Conservation (phyloP, 441 rosid species). For the Omphalea diandra region DNA sequence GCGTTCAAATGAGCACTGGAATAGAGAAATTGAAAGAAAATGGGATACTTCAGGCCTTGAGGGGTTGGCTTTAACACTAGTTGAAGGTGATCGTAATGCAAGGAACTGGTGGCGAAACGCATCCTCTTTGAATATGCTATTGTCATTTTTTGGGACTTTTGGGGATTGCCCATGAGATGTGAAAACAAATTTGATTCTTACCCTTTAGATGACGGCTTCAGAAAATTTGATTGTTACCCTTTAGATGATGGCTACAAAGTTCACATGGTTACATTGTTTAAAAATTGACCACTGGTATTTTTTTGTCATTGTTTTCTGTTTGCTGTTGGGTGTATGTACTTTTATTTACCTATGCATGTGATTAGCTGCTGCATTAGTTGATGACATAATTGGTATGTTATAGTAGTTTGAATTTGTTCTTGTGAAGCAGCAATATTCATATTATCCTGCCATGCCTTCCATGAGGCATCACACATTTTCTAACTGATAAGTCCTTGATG, state of each 20-base stretch:
- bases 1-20: conserved; percentile 76
- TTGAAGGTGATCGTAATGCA: conserved; percentile 77
- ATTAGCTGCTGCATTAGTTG: neutral
- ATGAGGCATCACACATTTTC: neutral
- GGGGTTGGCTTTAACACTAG: conserved; percentile 68
- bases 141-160: neutral
- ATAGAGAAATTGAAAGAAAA: conserved; percentile 53
- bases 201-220: too few relatives aligned
- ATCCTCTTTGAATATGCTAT: conserved; percentile 23
- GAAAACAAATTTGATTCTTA: neutral
- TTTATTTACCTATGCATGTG: neutral
- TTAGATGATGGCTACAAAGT: neutral
- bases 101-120: conserved; percentile 98
- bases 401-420: neutral
- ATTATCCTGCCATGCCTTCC: neutral
- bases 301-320: neutral
- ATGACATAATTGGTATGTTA: neutral
- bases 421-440: neutral
- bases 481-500: neutral
- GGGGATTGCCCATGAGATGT: neutral
- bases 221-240: neutral
- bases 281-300: neutral
- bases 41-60: conserved; percentile 83
- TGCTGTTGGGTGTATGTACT: neutral
- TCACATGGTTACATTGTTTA: neutral